Evolutionary conservation across 2,329 filamentous ascomycete species (phyloP).

Genomic region (Cytospora leucostoma): DNA sequence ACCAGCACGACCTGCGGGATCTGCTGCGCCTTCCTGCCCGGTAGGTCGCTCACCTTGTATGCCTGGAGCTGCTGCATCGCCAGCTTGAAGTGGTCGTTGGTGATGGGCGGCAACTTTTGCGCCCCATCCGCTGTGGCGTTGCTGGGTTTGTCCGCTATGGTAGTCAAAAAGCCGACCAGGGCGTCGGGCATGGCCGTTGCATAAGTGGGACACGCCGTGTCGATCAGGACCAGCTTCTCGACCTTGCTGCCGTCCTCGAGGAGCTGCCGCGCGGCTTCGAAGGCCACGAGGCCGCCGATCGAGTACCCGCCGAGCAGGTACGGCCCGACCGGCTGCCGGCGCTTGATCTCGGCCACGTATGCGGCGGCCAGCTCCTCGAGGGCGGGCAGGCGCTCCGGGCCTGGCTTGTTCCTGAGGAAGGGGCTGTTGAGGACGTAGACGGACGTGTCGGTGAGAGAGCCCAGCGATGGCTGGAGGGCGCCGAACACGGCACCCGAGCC

Average conservation of each 20-base stretch:
- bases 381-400: conserved; percentile 51
- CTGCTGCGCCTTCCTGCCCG: no score
- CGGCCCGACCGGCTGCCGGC: conserved; percentile 56
- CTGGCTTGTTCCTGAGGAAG: conserved; percentile 56
- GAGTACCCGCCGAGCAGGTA: conserved; percentile 62
- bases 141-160: no score
- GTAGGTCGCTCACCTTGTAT: no score
- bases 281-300: conserved; percentile 59
- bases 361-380: conserved; percentile 52
- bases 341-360: conserved; percentile 59
- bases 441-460: conserved; percentile 34
- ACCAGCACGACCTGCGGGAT: no score
- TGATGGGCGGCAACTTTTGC: no score
- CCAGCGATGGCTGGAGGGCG: conserved; percentile 48
- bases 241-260: conserved; percentile 4
- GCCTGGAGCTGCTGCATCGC: no score
- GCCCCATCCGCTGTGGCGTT: no score
- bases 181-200: no score
- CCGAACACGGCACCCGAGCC: conserved; percentile 54
- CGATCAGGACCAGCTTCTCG: background rate
- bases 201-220: background rate
- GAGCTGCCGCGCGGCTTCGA: conserved; percentile 41
- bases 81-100: no score
- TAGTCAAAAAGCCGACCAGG: no score
- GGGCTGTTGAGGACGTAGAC: conserved; percentile 57